A percentile compares a stretch with the other conserved stretches of the same genome.
Conservation (phyloP, 1,284 basidiomycete species). For the Coriolopsis trogii region DNA sequence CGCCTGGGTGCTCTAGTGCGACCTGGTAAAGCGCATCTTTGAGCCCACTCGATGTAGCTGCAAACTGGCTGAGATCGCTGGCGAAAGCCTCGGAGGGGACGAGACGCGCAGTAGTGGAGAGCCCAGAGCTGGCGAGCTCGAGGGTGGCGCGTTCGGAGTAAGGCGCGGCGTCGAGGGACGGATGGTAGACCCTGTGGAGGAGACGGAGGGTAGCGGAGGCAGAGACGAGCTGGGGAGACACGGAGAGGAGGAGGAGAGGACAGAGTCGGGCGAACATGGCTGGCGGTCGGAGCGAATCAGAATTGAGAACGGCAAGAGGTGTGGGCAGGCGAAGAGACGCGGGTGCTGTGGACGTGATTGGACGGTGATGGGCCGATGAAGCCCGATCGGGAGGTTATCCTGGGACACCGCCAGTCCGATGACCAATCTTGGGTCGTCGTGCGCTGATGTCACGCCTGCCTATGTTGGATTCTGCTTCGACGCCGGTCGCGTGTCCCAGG, state of each 20-base stretch:
- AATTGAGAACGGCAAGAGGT: slow-evolving; percentile 6
- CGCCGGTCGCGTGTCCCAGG: slow-evolving; percentile 7
- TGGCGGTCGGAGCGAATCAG: slow-evolving; percentile 18
- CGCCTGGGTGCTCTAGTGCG: slow-evolving; percentile 62
- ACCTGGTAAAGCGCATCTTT: slow-evolving; percentile 69
- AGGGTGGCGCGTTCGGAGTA: slow-evolving; percentile 40
- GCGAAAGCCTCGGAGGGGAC: slow-evolving; percentile 42
- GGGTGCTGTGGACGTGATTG: slow-evolving; percentile 1
- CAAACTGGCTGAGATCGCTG: slow-evolving; percentile 31
- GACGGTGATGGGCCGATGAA: slow-evolving; percentile 1
- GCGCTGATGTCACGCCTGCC: slow-evolving; percentile 16
- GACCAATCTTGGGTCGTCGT: not conserved
- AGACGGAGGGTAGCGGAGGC: slow-evolving; percentile 31
- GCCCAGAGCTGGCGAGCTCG: slow-evolving; percentile 33
- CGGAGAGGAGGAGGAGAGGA: slow-evolving; percentile 24
- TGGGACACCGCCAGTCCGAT: not conserved
- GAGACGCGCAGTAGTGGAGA: slow-evolving; percentile 25
- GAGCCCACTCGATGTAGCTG: slow-evolving; percentile 12
- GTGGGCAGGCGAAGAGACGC: slow-evolving; percentile 11
- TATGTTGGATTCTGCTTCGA: not conserved
- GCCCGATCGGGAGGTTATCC: not conserved
- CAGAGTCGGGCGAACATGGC: slow-evolving; percentile 26
- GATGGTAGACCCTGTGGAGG: slow-evolving; percentile 44
- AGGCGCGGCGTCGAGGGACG: slow-evolving; percentile 35
- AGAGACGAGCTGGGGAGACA: slow-evolving; percentile 18